Conservation (phyloP, 352 stramenopile genomes). For the Globisporangium nodosum region DNA sequence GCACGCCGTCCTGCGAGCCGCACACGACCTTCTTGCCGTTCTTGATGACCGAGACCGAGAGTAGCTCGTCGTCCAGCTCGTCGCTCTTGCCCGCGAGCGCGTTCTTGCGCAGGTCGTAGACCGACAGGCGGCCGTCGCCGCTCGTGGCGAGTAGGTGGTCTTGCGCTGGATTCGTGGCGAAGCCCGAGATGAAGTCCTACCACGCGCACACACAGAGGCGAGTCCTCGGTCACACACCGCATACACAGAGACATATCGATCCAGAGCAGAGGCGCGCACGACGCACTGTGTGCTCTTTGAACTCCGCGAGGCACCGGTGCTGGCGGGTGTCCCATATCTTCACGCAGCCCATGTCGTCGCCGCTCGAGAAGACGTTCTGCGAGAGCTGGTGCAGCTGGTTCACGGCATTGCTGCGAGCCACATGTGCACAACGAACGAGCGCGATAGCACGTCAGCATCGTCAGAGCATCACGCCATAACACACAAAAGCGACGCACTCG, state of each 20-base stretch:
- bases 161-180: conserved; percentile 77
- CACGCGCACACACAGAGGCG: neutral
- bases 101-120: conserved; percentile 90
- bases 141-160: conserved; percentile 87
- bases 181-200: conserved; percentile 92
- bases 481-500: conserved; percentile 21
- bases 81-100: conserved; percentile 75
- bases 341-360: conserved; percentile 76
- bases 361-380: conserved; percentile 63
- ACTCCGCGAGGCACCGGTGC: conserved; percentile 81
- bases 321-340: conserved; percentile 88
- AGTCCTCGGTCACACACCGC: neutral
- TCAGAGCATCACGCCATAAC: neutral
- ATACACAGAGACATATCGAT: neutral
- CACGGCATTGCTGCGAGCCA: conserved; percentile 40
- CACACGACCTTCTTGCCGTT: conserved; percentile 93
- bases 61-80: conserved; percentile 76
- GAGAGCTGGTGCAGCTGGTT: conserved; percentile 74
- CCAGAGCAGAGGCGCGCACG: neutral
- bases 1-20: conserved; percentile 92
- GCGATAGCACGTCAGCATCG: neutral
- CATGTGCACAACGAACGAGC: neutral
- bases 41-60: conserved; percentile 75
- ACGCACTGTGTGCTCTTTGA: conserved; percentile 88
- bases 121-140: conserved; percentile 89